Percentiles rank a stretch among this genome's conserved stretches.
These are phyloP conservation scores for Lenzites betulinus DNA, from an alignment of 768 basidiomycete species.

Conservation along the genomic window DNA sequence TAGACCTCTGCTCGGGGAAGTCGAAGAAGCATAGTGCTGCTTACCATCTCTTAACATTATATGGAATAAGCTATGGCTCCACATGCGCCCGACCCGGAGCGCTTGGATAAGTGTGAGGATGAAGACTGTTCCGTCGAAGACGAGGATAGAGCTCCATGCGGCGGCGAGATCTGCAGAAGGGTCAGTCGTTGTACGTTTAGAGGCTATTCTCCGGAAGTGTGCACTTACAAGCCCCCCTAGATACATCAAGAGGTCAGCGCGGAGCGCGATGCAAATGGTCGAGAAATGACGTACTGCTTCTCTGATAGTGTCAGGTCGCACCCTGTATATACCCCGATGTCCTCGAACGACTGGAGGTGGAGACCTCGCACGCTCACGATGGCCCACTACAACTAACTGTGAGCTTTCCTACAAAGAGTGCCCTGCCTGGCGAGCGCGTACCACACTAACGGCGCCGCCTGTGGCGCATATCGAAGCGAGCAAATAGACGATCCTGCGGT, in stretches of 20 bases:
- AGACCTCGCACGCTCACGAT: constrained; percentile 9
- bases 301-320: constrained; percentile 5
- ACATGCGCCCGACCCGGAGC: not conserved
- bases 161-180: not conserved
- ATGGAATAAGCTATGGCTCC: constrained; percentile 3
- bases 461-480: not conserved
- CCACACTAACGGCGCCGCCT: constrained; percentile 7
- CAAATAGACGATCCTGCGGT: constrained; percentile 1
- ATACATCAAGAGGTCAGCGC: not conserved
- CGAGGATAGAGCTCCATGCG: constrained; percentile 15
- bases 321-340: not conserved
- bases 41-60: constrained; percentile 14
- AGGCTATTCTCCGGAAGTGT: too few relatives aligned
- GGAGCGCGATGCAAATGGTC: not conserved
- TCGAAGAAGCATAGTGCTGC: not conserved
- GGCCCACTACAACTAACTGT: not conserved
- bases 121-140: constrained; percentile 13
- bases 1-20: not conserved
- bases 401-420: too few relatives aligned
- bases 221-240: not conserved
- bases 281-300: not conserved
- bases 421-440: not conserved
- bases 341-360: constrained; percentile 1
- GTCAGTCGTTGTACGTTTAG: not conserved
- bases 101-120: constrained; percentile 5